Evolutionary conservation across 2,329 filamentous ascomycete species (phyloP), one percentile per base, ranked within the genome.

Genomic region (Parafenestella ontariensis): DNA sequence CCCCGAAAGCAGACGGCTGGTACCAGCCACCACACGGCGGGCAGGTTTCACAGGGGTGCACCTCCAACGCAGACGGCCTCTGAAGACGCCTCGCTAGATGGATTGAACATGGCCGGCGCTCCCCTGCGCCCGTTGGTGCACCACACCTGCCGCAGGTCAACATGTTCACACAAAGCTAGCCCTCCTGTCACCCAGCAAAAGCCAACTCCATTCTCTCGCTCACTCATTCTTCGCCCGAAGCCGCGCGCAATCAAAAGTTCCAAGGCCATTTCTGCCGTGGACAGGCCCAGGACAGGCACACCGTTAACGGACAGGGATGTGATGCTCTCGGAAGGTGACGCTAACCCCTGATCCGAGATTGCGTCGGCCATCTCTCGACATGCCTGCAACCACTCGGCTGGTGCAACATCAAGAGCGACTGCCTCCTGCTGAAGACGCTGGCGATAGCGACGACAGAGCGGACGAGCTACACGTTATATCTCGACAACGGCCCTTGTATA

Each of bases 11-110:
- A 29, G 50, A 56, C 51, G 64, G 64, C 50, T 59, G 59, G 57
- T 50, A 64, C 66, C 69, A 69, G 64, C 66, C 66, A 65, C 66
- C 64, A 62, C 24, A 26, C 62, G 54, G 60, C 64, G 40, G n/a
- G 64, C 54, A 31, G 61, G 65, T 69, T 68, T 69, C 41, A 43
- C 41, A 15, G 7, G 10, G 18, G 51, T 65, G 64, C 53, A 46
- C 42, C 56, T 69, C 56, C 56, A 59, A 64, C 62, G 56, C 56
- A 43, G 54, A 46, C 43, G 61, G 63, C 56, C 54, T 56, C 59
- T 61, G 50, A 53, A 64, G 56, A 64, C 59, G 66, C 64, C 49
- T 46, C 46, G 59, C 52, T 50, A 39, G 45, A 13, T 24, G 39
- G 52, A 29, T 52, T 52, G 18, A 56, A 61, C 53, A 49, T 37